A percentile compares a stretch with the other conserved stretches of the same genome.
phyloP scores from a whole-genome alignment of 2,329 filamentous ascomycete species.

The Tolypocladium endophyticum region DNA sequence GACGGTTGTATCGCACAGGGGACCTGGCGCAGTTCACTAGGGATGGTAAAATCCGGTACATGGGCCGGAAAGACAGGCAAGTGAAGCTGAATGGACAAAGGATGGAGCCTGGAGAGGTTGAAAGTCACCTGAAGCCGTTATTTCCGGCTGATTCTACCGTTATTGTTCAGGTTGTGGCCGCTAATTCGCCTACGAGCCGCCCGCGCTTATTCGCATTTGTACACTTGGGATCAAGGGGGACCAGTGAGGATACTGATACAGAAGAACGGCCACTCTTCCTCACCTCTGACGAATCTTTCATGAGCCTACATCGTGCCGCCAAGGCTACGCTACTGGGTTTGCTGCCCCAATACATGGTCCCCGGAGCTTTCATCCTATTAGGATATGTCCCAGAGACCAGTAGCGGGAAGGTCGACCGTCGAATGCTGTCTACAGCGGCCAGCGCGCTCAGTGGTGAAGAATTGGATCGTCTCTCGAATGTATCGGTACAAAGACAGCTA shows the following conservation, averaged over 20 bases:
- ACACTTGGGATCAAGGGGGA: not conserved
- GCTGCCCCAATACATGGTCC: slow-evolving; percentile 28
- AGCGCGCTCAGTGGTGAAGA: not conserved
- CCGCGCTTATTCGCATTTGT: slow-evolving; percentile 2
- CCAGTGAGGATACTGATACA: not conserved
- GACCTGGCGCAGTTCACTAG: slow-evolving; percentile 30
- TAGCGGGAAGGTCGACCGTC: not conserved
- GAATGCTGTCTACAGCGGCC: not conserved
- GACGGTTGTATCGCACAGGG: slow-evolving; percentile 32
- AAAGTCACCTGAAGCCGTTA: not conserved
- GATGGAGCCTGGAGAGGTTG: slow-evolving; percentile 1
- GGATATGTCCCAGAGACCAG: not conserved
- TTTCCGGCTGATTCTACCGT: not conserved
- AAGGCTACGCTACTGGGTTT: not conserved
- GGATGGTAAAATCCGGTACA: not conserved
- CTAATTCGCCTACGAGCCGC: not conserved
- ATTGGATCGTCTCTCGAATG: not conserved
- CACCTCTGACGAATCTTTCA: not conserved
- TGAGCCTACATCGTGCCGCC: not conserved
- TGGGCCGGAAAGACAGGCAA: slow-evolving; percentile 2
- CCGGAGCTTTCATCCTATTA: slow-evolving; percentile 26
- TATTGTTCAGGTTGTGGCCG: not conserved
- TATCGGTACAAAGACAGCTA: not conserved
- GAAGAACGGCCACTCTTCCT: not conserved
- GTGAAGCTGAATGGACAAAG: slow-evolving; percentile 3